Evolutionary conservation across 1,139 yeast species (phyloP).

Genomic region (Geotrichum cucujoidarum): DNA sequence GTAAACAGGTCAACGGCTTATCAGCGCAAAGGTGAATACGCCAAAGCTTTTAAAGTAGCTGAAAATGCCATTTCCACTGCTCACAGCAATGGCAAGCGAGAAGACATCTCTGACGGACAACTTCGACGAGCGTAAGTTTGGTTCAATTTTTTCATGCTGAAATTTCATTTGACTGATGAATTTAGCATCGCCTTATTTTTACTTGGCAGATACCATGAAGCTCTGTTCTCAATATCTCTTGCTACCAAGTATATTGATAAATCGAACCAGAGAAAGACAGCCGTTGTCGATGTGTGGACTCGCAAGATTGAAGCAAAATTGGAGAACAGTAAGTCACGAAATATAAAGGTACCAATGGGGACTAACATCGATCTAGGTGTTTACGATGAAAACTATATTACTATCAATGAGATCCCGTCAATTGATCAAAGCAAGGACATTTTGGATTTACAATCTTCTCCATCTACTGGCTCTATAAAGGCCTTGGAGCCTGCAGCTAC

Average conservation of each 20-base stretch:
- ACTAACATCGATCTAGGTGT: constrained; percentile 11
- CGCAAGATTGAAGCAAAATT: constrained; percentile 41
- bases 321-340: constrained; percentile 21
- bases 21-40: constrained; percentile 49
- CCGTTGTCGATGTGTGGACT: constrained; percentile 45
- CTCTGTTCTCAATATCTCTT: constrained; percentile 10
- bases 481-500: constrained; percentile 7
- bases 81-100: constrained; percentile 46
- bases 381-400: constrained; percentile 19
- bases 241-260: constrained; percentile 14
- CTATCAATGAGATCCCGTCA: constrained; percentile 26
- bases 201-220: constrained; percentile 14
- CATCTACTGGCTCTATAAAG: too few species aligned
- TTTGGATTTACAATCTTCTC: too few species aligned
- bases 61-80: constrained; percentile 55
- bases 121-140: constrained; percentile 47
- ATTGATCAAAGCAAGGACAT: neutral
- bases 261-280: constrained; percentile 1
- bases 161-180: too few species aligned
- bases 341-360: neutral
- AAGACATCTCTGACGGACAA: constrained; percentile 54
- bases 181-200: constrained; percentile 11
- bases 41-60: constrained; percentile 50
- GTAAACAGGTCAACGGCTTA: constrained; percentile 48
- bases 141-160: too few species aligned